Conservation (phyloP, 768 basidiomycete species). For the Paxillus involutus region DNA sequence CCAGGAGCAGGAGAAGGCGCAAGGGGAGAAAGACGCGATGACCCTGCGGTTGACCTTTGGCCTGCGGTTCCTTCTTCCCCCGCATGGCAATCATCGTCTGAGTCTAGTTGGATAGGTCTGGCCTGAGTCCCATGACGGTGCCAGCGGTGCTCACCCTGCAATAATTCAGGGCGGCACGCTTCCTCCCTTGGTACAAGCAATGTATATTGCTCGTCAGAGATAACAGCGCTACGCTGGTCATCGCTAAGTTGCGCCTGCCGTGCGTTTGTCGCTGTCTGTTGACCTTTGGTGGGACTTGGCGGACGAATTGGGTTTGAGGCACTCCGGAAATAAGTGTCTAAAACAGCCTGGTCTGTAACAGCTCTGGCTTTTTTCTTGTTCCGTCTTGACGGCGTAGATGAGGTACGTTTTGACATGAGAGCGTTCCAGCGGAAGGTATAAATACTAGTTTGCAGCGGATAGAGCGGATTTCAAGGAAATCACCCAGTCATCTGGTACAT, state of each 20-base stretch:
- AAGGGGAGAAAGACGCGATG: not conserved
- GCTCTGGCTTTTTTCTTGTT: not conserved
- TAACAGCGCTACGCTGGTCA: slow-evolving; percentile 11
- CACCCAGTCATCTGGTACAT: no score
- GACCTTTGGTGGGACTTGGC: not conserved
- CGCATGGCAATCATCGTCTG: slow-evolving; percentile 16
- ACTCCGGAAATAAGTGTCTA: slow-evolving; percentile 5
- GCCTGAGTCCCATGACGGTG: slow-evolving; percentile 21
- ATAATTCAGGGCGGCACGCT: not conserved
- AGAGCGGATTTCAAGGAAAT: not conserved
- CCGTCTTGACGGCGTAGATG: slow-evolving; percentile 1
- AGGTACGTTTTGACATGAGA: slow-evolving; percentile 11
- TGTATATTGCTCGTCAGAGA: slow-evolving; percentile 2
- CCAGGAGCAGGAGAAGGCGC: slow-evolving; percentile 6
- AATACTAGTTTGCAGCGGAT: no score
- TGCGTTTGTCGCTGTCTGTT: not conserved
- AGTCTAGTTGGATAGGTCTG: slow-evolving; percentile 13
- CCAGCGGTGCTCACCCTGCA: not conserved
- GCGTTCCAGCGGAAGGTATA: not conserved
- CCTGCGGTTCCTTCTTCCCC: slow-evolving; percentile 8
- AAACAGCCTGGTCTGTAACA: not conserved
- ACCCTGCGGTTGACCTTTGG: not conserved
- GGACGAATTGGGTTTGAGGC: no score
- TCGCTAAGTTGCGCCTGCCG: slow-evolving; percentile 10
- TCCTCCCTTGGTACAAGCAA: not conserved